These are phyloP conservation scores for Colletotrichum sp. DNA, from an alignment of 2,329 filamentous ascomycete genomes.

Conservation along the genomic window DNA sequence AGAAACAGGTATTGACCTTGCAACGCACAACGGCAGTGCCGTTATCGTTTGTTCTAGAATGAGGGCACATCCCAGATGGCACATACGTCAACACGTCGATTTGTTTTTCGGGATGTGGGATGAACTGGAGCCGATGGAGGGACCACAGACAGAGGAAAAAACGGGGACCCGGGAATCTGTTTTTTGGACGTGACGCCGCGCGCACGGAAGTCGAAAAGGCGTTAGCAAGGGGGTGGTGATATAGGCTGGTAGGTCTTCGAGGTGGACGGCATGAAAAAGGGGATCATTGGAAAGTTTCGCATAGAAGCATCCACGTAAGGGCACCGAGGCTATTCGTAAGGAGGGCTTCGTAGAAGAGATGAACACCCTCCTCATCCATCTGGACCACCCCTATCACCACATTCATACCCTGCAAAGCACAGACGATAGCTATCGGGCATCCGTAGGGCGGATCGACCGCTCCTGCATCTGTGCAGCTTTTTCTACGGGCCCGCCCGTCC, in stretches of 20 bases:
- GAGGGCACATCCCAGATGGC: background rate
- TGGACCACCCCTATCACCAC: background rate
- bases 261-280: background rate
- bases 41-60: background rate
- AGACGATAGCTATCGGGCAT: background rate
- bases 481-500: background rate
- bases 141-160: background rate
- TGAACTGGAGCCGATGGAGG: background rate
- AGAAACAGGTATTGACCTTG: background rate
- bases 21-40: background rate
- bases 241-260: background rate
- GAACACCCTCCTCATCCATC: background rate
- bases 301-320: background rate
- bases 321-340: background rate
- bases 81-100: background rate
- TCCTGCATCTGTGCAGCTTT: background rate
- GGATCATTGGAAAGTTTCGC: background rate
- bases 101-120: conserved; percentile 7
- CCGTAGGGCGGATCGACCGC: background rate
- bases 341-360: background rate
- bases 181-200: background rate
- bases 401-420: background rate
- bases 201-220: background rate
- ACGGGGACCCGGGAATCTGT: background rate
- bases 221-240: background rate